These are phyloP conservation scores for Gynandropsis gynandra DNA, from an alignment of 345 rosid species.

Conservation along the genomic window DNA sequence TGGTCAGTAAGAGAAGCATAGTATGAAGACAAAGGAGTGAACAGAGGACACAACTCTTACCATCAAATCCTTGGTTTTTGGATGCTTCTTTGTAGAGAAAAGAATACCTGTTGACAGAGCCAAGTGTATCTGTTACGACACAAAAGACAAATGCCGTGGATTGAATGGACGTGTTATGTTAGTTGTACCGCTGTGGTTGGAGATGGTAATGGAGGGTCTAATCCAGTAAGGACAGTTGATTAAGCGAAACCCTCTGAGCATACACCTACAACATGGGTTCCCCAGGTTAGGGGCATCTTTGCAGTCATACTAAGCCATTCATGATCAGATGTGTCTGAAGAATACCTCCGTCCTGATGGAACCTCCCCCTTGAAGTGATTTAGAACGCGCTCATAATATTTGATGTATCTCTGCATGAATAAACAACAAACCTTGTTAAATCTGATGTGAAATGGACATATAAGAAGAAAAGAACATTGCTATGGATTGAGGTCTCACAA, in stretches of 20 bases:
- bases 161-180: no score
- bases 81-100: slow-evolving; percentile 73
- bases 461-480: slow-evolving; percentile 16
- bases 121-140: slow-evolving; percentile 5
- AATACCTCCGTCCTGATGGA: slow-evolving; percentile 72
- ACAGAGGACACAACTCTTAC: slow-evolving; percentile 29
- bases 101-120: slow-evolving; percentile 46
- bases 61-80: slow-evolving; percentile 72
- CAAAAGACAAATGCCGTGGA: neutral
- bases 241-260: slow-evolving; percentile 87
- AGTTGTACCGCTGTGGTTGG: slow-evolving; percentile 64
- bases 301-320: slow-evolving; percentile 11
- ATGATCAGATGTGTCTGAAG: slow-evolving; percentile 13
- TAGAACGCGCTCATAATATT: slow-evolving; percentile 54
- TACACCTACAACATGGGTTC: slow-evolving; percentile 49
- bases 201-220: slow-evolving; percentile 73
- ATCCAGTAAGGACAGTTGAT: slow-evolving; percentile 92
- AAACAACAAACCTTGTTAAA: slow-evolving; percentile 16
- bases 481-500: slow-evolving; percentile 51
- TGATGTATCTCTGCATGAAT: slow-evolving; percentile 64
- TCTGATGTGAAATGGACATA: slow-evolving; percentile 7
- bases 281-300: slow-evolving; percentile 11
- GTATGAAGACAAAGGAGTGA: slow-evolving; percentile 1
- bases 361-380: slow-evolving; percentile 51
- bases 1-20: slow-evolving; percentile 10